These are phyloP conservation scores for Parsonsia alboflavescens DNA, from an alignment of 257 asterid genomes.

Conservation along the genomic window DNA sequence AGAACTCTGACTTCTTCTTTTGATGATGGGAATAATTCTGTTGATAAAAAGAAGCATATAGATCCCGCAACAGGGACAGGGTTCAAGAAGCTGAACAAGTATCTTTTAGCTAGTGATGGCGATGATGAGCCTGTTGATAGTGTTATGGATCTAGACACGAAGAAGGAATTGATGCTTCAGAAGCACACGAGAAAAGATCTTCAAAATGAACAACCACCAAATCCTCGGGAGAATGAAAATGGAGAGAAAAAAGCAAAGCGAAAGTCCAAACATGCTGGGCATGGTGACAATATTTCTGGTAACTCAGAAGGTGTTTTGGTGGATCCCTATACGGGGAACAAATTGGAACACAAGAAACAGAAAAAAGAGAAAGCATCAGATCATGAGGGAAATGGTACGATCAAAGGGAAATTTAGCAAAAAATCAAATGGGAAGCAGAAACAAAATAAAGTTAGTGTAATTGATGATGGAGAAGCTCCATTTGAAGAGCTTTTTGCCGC, in stretches of 20 bases:
- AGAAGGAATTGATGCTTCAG: slow-evolving; percentile 20
- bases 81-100: slow-evolving; percentile 24
- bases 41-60: slow-evolving; percentile 12
- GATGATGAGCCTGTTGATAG: slow-evolving; percentile 19
- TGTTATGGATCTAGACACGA: slow-evolving; percentile 19
- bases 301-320: slow-evolving; percentile 10
- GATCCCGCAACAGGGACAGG: slow-evolving; percentile 12
- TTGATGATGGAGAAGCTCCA: slow-evolving; percentile 63
- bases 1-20: slow-evolving; percentile 20
- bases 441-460: slow-evolving; percentile 26
- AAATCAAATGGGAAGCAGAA: slow-evolving; percentile 32
- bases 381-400: slow-evolving; percentile 13
- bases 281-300: slow-evolving; percentile 18
- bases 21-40: slow-evolving; percentile 14
- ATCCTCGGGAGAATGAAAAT: slow-evolving; percentile 16
- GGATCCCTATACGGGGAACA: slow-evolving; percentile 24
- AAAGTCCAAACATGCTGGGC: slow-evolving; percentile 18
- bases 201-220: slow-evolving; percentile 20
- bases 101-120: slow-evolving; percentile 9
- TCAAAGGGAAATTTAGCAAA: slow-evolving; percentile 23
- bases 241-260: slow-evolving; percentile 34
- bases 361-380: slow-evolving; percentile 27
- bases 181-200: slow-evolving; percentile 29
- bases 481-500: slow-evolving; percentile 43
- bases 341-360: slow-evolving; percentile 38